Evolutionary conservation across 73 alveolate species (phyloP).

Genomic region (Paramecium sonneborni): DNA sequence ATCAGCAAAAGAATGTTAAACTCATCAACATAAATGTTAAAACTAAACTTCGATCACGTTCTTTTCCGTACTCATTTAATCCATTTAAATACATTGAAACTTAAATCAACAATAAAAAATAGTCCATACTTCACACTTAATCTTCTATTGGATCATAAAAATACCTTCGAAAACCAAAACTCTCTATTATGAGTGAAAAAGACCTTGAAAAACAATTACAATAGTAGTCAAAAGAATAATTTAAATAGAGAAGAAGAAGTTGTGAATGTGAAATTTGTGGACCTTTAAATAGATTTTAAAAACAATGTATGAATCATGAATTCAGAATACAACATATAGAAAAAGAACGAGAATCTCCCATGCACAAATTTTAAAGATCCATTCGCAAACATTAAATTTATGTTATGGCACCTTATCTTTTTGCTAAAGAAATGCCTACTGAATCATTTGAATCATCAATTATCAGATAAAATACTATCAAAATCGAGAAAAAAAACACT

Average conservation of each 20-base stretch:
- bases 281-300: not conserved
- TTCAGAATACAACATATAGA: not conserved
- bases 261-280: conserved; percentile 29
- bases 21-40: not conserved
- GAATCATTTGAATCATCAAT: not conserved
- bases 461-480: not conserved
- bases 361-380: conserved; percentile 8
- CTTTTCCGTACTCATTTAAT: not conserved
- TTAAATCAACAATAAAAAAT: not conserved
- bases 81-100: not conserved
- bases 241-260: not conserved
- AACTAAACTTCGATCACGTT: not conserved
- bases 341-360: conserved; percentile 21
- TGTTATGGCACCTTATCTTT: conserved; percentile 31
- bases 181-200: not conserved
- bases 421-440: not conserved
- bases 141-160: not conserved
- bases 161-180: not conserved
- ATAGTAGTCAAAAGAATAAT: not conserved
- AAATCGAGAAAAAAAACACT: not conserved
- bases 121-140: not conserved
- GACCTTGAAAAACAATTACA: not conserved
- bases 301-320: conserved; percentile 10
- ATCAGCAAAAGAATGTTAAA: not conserved
- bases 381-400: not conserved